Evolutionary conservation across 2,329 filamentous ascomycete species (phyloP).

Genomic region (Helotiales sp.): DNA sequence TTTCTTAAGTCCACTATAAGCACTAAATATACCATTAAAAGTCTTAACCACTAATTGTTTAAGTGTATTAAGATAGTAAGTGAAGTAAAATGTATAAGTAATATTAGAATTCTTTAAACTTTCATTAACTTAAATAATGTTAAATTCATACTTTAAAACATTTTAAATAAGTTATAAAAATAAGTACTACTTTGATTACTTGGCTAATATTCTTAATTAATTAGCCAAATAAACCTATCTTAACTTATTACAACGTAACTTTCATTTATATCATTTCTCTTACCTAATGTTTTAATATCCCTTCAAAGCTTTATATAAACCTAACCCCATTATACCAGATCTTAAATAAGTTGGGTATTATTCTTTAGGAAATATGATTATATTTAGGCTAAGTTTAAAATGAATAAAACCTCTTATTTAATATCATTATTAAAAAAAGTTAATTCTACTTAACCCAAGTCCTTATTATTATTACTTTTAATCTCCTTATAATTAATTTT

Average conservation of each 20-base stretch:
- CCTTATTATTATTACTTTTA: background rate
- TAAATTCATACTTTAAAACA: background rate
- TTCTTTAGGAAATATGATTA: background rate
- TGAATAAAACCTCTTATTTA: background rate
- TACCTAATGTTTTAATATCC: background rate
- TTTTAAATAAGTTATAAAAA: background rate
- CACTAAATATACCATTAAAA: background rate
- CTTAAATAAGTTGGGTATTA: background rate
- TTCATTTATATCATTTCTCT: background rate
- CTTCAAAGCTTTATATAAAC: background rate
- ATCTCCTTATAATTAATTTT: background rate
- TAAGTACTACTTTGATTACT: background rate
- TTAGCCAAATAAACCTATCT: background rate
- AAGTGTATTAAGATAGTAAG: background rate
- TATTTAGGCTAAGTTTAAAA: background rate
- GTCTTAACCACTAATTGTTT: background rate
- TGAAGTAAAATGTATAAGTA: background rate
- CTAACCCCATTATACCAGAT: background rate
- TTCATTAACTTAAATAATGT: background rate
- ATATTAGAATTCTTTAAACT: background rate
- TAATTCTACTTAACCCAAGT: background rate
- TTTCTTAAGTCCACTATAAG: background rate
- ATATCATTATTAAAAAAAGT: background rate
- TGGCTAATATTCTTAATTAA: background rate
- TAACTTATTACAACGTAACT: background rate